Percentiles rank a stretch among this genome's conserved stretches.
These are phyloP conservation scores for Botrytis deweyae DNA, from an alignment of 2,329 filamentous ascomycete genomes.

Conservation along the genomic window DNA sequence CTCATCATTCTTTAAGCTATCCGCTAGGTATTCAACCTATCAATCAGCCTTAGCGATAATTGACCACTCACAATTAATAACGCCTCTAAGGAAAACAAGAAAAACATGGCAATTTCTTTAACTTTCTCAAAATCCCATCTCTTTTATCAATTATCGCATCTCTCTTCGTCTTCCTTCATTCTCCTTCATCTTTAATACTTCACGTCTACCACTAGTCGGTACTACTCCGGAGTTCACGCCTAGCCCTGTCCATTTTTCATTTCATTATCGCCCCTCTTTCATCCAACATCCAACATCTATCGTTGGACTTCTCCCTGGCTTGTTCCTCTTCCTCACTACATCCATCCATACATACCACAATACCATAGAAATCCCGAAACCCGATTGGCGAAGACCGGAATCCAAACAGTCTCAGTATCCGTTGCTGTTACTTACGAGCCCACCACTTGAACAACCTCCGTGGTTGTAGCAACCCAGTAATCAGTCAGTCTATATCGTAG, in stretches of 20 bases:
- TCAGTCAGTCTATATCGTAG: not conserved
- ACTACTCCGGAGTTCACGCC: not conserved
- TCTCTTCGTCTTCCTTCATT: not conserved
- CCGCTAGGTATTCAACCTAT: not conserved
- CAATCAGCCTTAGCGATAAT: not conserved
- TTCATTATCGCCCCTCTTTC: not conserved
- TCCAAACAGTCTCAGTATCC: not conserved
- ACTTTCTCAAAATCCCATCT: not conserved
- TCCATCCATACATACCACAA: not conserved
- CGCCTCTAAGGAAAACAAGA: not conserved
- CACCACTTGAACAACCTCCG: not conserved
- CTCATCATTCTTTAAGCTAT: not conserved
- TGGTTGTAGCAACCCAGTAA: not conserved
- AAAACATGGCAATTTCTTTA: not conserved
- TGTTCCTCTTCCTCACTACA: not conserved
- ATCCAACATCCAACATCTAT: not conserved
- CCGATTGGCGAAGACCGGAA: not conserved
- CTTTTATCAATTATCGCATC: not conserved
- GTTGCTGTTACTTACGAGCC: not conserved
- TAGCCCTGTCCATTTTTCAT: not conserved
- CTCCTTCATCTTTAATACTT: not conserved
- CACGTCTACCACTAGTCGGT: not conserved
- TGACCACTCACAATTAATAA: not conserved
- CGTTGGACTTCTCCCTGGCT: not conserved
- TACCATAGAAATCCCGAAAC: not conserved